Conservation (phyloP, 768 basidiomycete species). For the Mycena chlorophos region DNA sequence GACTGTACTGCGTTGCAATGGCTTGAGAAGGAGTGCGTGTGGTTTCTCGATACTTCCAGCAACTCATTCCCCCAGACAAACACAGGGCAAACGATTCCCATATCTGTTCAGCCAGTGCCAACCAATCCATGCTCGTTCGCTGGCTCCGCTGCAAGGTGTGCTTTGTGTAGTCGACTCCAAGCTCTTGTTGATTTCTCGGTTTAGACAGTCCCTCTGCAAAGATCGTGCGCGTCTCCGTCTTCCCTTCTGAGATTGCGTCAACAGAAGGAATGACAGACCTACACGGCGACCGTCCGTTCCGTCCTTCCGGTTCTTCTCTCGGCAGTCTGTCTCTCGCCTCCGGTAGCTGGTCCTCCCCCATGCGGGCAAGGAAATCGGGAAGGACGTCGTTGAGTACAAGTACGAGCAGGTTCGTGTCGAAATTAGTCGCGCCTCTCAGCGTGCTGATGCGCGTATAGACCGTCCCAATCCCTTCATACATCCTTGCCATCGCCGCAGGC, state of each 20-base stretch:
- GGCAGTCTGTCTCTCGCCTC: constrained; percentile 77
- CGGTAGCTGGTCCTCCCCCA: constrained; percentile 68
- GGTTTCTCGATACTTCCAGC: neutral
- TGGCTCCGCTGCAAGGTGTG: constrained; percentile 77
- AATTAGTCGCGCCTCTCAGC: neutral
- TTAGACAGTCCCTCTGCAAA: constrained; percentile 87
- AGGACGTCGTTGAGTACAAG: constrained; percentile 69
- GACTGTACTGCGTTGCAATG: constrained; percentile 81
- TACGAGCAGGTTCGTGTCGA: constrained; percentile 69
- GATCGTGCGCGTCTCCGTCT: constrained; percentile 49
- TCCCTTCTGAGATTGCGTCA: neutral
- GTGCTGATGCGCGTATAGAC: constrained; percentile 44
- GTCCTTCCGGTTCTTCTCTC: constrained; percentile 87
- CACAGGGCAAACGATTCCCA: constrained; percentile 80
- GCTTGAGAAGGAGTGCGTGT: constrained; percentile 72
- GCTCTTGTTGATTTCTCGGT: neutral
- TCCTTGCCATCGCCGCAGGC: constrained; percentile 89
- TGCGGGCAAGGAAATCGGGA: constrained; percentile 71
- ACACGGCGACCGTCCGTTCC: constrained; percentile 74
- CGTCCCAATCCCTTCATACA: constrained; percentile 84
- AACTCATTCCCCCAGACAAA: constrained; percentile 53
- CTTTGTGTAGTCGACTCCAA: neutral
- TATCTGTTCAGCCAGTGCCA: constrained; percentile 94
- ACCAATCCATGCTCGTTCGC: constrained; percentile 81
- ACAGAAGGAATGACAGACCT: constrained; percentile 52